Percentiles rank a stretch among this genome's conserved stretches.
phyloP scores from a whole-genome alignment of 306 rosid genomes.

The Vigna radiata region DNA sequence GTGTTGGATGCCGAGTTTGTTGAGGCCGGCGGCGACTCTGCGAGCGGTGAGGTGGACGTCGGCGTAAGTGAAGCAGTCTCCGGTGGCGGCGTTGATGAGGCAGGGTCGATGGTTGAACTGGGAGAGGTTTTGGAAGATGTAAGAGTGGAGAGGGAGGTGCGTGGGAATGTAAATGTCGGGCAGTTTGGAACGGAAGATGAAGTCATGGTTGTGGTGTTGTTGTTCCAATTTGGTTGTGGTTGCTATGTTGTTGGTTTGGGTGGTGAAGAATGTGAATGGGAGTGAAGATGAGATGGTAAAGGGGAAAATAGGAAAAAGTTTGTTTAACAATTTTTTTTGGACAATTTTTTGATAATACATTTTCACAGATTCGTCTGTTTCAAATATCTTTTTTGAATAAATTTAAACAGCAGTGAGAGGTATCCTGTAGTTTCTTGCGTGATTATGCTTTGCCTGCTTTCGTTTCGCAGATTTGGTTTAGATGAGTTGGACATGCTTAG shows the following conservation, averaged over 20 bases:
- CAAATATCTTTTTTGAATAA: too few relatives aligned
- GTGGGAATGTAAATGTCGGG: constrained; percentile 71
- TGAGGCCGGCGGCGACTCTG: constrained; percentile 66
- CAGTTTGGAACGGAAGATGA: constrained; percentile 72
- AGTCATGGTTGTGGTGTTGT: constrained; percentile 31
- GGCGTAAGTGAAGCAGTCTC: constrained; percentile 52
- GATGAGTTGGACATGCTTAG: too few relatives aligned
- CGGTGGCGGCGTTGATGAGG: constrained; percentile 62
- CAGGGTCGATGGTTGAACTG: constrained; percentile 64
- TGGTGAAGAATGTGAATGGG: neutral
- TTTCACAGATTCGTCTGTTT: too few relatives aligned
- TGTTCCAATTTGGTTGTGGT: neutral
- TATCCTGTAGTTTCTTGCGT: too few relatives aligned
- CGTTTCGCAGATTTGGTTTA: too few relatives aligned
- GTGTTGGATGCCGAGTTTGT: constrained; percentile 58
- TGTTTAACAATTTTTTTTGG: too few relatives aligned
- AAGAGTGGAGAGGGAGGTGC: constrained; percentile 76
- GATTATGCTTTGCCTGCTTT: too few relatives aligned
- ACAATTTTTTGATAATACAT: too few relatives aligned
- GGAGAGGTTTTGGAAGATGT: constrained; percentile 66
- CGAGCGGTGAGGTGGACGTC: constrained; percentile 59
- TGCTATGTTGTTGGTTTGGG: too few relatives aligned
- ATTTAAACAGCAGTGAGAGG: too few relatives aligned
- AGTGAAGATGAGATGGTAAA: neutral
- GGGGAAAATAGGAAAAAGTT: too few relatives aligned